phyloP scores from a whole-genome alignment of 225 moss, liverwort and hornwort species.

The Physcomitrium patens region DNA sequence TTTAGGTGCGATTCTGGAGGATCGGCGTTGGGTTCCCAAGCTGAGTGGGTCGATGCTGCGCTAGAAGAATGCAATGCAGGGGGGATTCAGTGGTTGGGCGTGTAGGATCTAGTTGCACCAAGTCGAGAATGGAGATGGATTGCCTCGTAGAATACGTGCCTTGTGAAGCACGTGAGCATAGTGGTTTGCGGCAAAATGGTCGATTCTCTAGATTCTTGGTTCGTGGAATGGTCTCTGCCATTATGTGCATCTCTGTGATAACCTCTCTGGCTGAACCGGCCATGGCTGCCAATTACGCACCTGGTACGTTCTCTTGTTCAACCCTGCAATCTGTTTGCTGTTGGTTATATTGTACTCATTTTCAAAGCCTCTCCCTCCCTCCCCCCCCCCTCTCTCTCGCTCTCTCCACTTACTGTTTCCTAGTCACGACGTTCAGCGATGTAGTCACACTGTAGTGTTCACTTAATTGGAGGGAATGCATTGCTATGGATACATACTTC shows the following conservation, averaged over 20 bases:
- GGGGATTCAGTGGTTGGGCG: constrained; percentile 27
- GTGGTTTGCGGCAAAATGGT: neutral
- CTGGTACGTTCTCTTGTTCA: constrained; percentile 32
- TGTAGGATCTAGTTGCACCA: neutral
- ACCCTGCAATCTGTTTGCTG: too few relatives aligned
- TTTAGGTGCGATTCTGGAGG: neutral
- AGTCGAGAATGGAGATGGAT: constrained; percentile 2
- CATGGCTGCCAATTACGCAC: constrained; percentile 47
- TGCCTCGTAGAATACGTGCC: neutral
- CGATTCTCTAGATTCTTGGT: neutral
- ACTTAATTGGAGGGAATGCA: too few relatives aligned
- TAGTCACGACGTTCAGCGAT: too few relatives aligned
- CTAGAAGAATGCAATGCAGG: constrained; percentile 51
- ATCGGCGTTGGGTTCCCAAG: neutral
- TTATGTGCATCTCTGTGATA: constrained; percentile 23
- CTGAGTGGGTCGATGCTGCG: neutral
- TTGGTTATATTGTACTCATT: too few relatives aligned
- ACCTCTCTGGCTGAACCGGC: constrained; percentile 26
- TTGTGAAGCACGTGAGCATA: constrained; percentile 15
- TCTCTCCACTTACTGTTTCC: too few relatives aligned
- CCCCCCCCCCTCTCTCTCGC: neutral
- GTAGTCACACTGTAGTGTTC: too few relatives aligned
- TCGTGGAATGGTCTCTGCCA: neutral
- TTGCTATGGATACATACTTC: too few relatives aligned
- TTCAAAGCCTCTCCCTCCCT: neutral